phyloP scores from a whole-genome alignment of 495 filamentous ascomycete genomes.

The Xylaria venustula region DNA sequence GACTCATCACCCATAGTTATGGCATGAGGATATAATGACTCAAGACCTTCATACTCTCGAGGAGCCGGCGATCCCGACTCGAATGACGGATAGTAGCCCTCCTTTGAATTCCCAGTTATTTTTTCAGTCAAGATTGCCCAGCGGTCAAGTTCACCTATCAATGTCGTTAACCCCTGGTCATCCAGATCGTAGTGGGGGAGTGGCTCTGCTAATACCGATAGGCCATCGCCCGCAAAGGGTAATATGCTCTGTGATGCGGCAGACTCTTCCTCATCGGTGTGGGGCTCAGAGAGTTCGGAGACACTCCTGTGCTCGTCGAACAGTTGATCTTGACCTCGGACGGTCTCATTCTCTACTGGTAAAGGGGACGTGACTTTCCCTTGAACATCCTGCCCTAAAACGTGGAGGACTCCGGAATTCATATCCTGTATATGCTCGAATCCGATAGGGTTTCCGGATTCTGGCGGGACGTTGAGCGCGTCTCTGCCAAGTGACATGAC shows the following conservation, averaged over 20 bases:
- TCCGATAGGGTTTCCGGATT: neutral
- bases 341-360: constrained; percentile 14
- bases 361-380: neutral
- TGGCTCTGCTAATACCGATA: neutral
- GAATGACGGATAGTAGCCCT: neutral
- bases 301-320: constrained; percentile 8
- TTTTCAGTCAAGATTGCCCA: neutral
- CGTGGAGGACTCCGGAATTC: neutral
- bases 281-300: neutral
- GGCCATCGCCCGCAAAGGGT: neutral
- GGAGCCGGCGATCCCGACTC: neutral
- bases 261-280: neutral
- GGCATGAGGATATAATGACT: neutral
- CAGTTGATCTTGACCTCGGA: constrained; percentile 11
- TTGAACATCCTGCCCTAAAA: neutral
- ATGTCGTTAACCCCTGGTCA: neutral
- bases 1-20: neutral
- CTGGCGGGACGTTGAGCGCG: neutral
- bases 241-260: neutral
- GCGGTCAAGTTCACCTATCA: neutral
- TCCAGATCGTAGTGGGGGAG: neutral
- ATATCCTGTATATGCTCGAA: neutral
- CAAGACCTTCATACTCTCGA: neutral
- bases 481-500: neutral
- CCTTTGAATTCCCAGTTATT: neutral